Evolutionary conservation across 176 grass and related monocot species (phyloP), one percentile per base, ranked within the genome.

Genomic region (Eragrostis nindensis): DNA sequence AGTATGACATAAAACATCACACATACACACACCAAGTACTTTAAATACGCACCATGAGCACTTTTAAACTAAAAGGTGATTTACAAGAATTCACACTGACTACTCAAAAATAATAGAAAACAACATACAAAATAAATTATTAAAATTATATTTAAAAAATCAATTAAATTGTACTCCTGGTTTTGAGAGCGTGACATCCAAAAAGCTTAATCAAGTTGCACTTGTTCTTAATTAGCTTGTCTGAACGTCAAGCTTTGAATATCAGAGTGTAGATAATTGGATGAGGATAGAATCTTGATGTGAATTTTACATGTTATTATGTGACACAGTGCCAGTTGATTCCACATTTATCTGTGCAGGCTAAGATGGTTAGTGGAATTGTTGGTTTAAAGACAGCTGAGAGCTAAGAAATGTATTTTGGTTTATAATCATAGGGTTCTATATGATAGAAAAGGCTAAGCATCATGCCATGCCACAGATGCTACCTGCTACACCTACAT

Each of bases 361-460:
- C 12, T 76, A 82, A 71, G 24, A 67, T 53, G 64, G 5, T 18
- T 38, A 50, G 17, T 76, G 73, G 68, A 84, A 84, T 68, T 7
- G 12, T 55, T 59, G 27, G 18, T 64, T 66, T 29, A 52, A 26
- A 65, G 25, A 57, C 2, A 22, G 17, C 11, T 54, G 43, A 16
- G 74, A 72, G 57, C 47, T 65, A 69, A 73, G 1, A 84, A 65
- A 42, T 11, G 22, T 49, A 74, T 41, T 68, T 60, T 68, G 75
- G 30, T 29, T 11, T 30, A 64, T 43, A 68, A 68, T 27, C 27
- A 12, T 43, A 68, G 53, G 79, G 5, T 14, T 26, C 32, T 41
- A 64, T 63, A 52, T 27, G 40, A 73, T 32, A 74, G 14, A 78
- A 75, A 77, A 55, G 68, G 22, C 16, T 59, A 78, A 73, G 41